Evolutionary conservation across 768 basidiomycete genomes (phyloP).

Genomic region (Pleurotus tuber-regium): DNA sequence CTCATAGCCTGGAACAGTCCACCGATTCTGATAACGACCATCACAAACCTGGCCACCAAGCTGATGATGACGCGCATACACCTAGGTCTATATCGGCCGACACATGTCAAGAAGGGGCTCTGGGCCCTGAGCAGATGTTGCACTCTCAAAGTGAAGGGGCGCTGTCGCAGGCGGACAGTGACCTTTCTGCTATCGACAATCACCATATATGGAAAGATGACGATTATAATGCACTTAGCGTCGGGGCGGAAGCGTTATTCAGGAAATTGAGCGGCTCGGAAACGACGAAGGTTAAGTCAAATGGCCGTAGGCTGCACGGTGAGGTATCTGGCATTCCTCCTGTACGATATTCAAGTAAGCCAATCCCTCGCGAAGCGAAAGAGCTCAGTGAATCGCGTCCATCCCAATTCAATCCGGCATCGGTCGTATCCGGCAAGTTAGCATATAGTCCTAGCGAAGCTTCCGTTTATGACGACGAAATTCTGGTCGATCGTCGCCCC

Average conservation of each 20-base stretch:
- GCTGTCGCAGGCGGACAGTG: conserved; percentile 44
- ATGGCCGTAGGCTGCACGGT: not conserved
- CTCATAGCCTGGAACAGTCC: not conserved
- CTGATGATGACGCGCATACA: not conserved
- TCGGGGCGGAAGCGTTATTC: conserved; percentile 49
- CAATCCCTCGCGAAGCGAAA: not conserved
- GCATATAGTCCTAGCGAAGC: conserved; percentile 1
- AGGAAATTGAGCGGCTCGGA: conserved; percentile 30
- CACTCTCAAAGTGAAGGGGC: conserved; percentile 11
- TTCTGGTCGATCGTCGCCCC: no score
- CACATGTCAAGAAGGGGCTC: conserved; percentile 23
- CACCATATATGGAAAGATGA: conserved; percentile 40
- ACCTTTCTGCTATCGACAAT: conserved; percentile 40
- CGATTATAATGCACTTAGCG: conserved; percentile 34
- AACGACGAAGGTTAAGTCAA: conserved; percentile 1
- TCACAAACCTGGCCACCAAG: no score
- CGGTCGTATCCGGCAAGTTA: not conserved
- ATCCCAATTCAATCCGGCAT: no score
- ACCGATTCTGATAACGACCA: not conserved
- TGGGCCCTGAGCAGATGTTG: conserved; percentile 12
- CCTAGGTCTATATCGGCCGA: not conserved
- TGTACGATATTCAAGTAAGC: not conserved
- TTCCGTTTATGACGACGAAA: conserved; percentile 1
- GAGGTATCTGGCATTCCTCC: not conserved
- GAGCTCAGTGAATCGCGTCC: not conserved